Base-by-base conservation (phyloP, 179 eudicot species). In the Sideroxylon spinosum region DNA sequence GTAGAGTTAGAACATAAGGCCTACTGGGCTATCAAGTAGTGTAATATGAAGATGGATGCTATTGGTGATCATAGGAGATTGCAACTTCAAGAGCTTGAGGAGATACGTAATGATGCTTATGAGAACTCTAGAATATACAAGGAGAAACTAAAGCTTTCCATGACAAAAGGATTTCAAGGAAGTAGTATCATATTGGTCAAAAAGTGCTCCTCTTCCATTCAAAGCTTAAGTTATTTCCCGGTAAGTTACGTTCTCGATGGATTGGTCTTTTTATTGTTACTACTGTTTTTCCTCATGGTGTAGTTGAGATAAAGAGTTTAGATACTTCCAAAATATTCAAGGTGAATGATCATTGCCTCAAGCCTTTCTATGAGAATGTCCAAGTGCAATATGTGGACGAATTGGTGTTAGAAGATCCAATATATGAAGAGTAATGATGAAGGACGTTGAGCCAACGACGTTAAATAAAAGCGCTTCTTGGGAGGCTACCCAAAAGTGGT, bases 21-120 rank as follows among this genome's bases (percentile, higher is more conserved):
- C n/a, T 52, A 52, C n/a, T 72, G 19, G 75, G 60, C 75, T 7
- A 55, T 72, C 26, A 72, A 72, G 75, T 17, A 32, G 16, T 70
- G 20, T 61, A 72, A 72, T 11, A 72, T 72, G 75, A 72, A 72
- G 16, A 49, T 72, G 23, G 75, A 72, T 49, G 60, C 50, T 6
- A 46, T 2, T 52, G 75, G 60, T 4, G 11, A 19, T 50, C 60
- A 50, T 19, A 52, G 75, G 32, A 72, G 50, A 56, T 72, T 70
- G 22, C 74, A 37, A 50, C 62, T 72, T 19, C 61, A 72, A 52
- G 75, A 72, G 32, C 25, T 73, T 3, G 61, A 73, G 13, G 32
- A 73, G 53, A 49, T 71, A 49, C 49, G 19, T 0, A 53, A 53
- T 22, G 76, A 73, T 53, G 12, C 76, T 0, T 73, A 55, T 22